A percentile compares a stretch with the other conserved stretches of the same genome.
Conservation (phyloP, 768 basidiomycete genomes). For the Leucocoprinus birnbaumii region DNA sequence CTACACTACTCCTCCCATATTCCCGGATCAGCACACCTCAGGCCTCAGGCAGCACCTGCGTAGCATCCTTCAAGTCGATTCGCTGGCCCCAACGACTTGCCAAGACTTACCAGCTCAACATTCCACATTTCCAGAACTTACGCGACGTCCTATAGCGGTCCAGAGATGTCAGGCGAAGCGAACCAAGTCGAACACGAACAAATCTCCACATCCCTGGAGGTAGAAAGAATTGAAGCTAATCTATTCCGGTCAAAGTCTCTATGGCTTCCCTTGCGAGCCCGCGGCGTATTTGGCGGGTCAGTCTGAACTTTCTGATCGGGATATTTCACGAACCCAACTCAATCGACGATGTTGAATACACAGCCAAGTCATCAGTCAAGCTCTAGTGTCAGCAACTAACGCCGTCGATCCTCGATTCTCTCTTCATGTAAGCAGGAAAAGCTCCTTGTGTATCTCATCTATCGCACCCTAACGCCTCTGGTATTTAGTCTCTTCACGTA, state of each 20-base stretch:
- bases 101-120: background rate
- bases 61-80: background rate
- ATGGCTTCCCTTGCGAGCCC: slow-evolving; percentile 53
- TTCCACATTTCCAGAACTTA: background rate
- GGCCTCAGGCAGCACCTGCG: background rate
- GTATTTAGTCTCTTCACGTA: slow-evolving; percentile 65
- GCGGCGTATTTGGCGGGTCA: slow-evolving; percentile 82
- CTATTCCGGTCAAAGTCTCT: slow-evolving; percentile 77
- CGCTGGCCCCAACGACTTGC: background rate
- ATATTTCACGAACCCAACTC: background rate
- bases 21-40: slow-evolving; percentile 4
- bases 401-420: slow-evolving; percentile 63
- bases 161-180: slow-evolving; percentile 24
- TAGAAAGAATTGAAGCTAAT: slow-evolving; percentile 75
- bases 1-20: slow-evolving; percentile 1
- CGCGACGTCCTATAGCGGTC: background rate
- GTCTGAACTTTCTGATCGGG: slow-evolving; percentile 12
- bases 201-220: slow-evolving; percentile 72
- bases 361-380: slow-evolving; percentile 84
- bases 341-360: background rate
- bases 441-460: background rate
- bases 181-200: slow-evolving; percentile 61
- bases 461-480: background rate
- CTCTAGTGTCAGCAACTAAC: slow-evolving; percentile 76
- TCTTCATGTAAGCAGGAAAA: slow-evolving; percentile 58